Conservation (phyloP, 495 filamentous ascomycete genomes). For the Podospora conica region DNA sequence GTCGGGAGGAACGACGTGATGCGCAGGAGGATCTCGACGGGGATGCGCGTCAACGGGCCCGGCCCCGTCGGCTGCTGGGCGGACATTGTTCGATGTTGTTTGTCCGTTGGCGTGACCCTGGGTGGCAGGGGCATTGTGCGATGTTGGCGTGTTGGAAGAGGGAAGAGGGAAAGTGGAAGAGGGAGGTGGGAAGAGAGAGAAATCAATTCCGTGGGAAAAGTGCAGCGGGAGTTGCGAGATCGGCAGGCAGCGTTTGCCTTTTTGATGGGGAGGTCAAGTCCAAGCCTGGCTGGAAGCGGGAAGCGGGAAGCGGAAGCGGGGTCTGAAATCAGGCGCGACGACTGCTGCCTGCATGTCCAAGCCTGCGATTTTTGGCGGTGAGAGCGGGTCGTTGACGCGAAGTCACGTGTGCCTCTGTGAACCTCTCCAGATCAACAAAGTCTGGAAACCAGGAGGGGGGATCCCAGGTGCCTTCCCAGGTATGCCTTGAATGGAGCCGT, state of each 20-base stretch:
- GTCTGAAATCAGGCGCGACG: not conserved
- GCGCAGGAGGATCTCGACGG: conserved; percentile 36
- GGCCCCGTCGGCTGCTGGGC: not conserved
- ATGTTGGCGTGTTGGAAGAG: no score
- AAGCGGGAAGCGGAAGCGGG: not conserved
- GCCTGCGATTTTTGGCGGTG: no score
- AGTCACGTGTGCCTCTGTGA: not conserved
- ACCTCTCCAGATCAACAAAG: not conserved
- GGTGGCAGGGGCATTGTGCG: not conserved
- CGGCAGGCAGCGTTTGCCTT: not conserved
- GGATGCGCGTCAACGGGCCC: conserved; percentile 22
- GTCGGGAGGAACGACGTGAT: conserved; percentile 41
- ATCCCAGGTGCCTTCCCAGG: no score
- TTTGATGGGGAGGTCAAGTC: not conserved
- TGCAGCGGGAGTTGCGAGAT: not conserved
- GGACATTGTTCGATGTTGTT: not conserved
- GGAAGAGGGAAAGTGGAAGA: no score
- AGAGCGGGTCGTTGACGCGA: not conserved
- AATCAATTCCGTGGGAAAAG: not conserved
- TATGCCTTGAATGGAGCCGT: no score
- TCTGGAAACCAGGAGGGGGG: no score
- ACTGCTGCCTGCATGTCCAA: not conserved
- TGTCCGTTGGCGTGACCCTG: no score
- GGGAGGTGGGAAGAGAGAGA: no score
- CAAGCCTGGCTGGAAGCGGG: not conserved